Evolutionary conservation across 257 asterid species (phyloP).

Genomic region (Nicotiana obtusifolia): DNA sequence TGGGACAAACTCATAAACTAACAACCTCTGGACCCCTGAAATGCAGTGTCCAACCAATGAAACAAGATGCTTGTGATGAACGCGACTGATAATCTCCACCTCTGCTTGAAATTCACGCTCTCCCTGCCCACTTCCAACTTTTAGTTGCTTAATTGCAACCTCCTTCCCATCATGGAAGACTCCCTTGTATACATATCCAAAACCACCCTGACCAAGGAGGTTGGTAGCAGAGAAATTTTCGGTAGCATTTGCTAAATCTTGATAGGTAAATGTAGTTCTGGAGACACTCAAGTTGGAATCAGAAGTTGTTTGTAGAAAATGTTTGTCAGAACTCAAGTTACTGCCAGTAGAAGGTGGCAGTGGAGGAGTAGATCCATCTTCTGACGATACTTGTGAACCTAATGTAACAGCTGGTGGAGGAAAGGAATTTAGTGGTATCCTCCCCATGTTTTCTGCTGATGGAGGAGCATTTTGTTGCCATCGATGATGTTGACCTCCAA

Average conservation of each 20-base stretch:
- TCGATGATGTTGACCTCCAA: slow-evolving; percentile 28
- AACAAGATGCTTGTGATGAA: slow-evolving; percentile 69
- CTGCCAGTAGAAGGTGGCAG: slow-evolving; percentile 38
- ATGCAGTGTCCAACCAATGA: slow-evolving; percentile 72
- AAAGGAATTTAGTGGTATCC: slow-evolving; percentile 25
- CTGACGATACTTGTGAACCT: slow-evolving; percentile 31
- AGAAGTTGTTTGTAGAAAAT: slow-evolving; percentile 17
- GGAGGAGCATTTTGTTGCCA: slow-evolving; percentile 34
- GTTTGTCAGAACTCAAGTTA: slow-evolving; percentile 35
- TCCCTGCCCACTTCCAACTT: slow-evolving; percentile 81
- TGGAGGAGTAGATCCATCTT: slow-evolving; percentile 28
- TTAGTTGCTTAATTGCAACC: slow-evolving; percentile 79
- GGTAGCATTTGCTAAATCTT: slow-evolving; percentile 68
- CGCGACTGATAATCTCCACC: slow-evolving; percentile 77
- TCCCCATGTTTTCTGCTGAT: slow-evolving; percentile 14
- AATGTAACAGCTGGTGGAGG: slow-evolving; percentile 24
- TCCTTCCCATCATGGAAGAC: slow-evolving; percentile 60
- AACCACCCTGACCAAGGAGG: slow-evolving; percentile 89
- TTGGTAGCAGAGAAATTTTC: slow-evolving; percentile 47
- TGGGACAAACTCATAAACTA: slow-evolving; percentile 77
- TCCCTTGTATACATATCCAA: slow-evolving; percentile 87
- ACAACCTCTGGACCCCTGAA: slow-evolving; percentile 71
- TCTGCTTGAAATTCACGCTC: slow-evolving; percentile 99
- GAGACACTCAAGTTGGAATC: slow-evolving; percentile 23
- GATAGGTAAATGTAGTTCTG: slow-evolving; percentile 57